These are phyloP conservation scores for Biscogniauxia mediterranea DNA, from an alignment of 2,329 filamentous ascomycete species.

Conservation along the genomic window DNA sequence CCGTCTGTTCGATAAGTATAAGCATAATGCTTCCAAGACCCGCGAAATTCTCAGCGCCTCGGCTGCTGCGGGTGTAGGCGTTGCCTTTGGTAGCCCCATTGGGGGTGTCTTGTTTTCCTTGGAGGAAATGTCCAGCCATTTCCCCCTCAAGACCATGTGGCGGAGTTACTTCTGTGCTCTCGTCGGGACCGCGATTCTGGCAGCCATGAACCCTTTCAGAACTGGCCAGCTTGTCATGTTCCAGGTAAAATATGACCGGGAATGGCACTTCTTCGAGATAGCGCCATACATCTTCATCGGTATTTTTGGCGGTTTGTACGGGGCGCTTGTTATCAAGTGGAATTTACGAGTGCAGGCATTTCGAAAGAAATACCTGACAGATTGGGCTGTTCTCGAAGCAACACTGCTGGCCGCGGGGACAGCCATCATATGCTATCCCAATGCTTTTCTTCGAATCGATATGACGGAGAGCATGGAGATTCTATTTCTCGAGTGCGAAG, in stretches of 20 bases:
- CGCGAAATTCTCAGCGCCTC: constrained; percentile 93
- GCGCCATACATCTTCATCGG: constrained; percentile 91
- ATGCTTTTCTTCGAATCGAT: constrained; percentile 91
- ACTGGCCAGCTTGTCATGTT: constrained; percentile 99
- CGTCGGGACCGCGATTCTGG: constrained; percentile 87
- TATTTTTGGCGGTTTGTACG: constrained; percentile 90
- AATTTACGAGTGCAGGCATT: constrained; percentile 89
- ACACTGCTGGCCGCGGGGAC: constrained; percentile 80
- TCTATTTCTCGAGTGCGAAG: constrained; percentile 89
- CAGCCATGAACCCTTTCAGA: constrained; percentile 95
- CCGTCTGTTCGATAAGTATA: constrained; percentile 88
- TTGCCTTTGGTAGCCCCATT: constrained; percentile 96
- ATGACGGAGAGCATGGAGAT: constrained; percentile 99
- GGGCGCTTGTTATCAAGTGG: constrained; percentile 97
- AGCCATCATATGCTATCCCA: constrained; percentile 93
- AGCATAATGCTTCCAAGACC: constrained; percentile 87
- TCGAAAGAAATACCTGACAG: constrained; percentile 83
- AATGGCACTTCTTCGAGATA: constrained; percentile 97
- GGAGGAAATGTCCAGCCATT: constrained; percentile 96
- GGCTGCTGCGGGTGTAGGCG: constrained; percentile 90
- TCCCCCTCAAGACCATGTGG: constrained; percentile 97
- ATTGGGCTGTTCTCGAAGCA: constrained; percentile 83
- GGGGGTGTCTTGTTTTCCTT: constrained; percentile 94
- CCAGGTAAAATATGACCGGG: constrained; percentile 90
- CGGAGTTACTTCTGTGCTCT: constrained; percentile 96